These are phyloP conservation scores for Mycosphaerelloides madeirae DNA, from an alignment of 2,329 filamentous ascomycete genomes.

Conservation along the genomic window DNA sequence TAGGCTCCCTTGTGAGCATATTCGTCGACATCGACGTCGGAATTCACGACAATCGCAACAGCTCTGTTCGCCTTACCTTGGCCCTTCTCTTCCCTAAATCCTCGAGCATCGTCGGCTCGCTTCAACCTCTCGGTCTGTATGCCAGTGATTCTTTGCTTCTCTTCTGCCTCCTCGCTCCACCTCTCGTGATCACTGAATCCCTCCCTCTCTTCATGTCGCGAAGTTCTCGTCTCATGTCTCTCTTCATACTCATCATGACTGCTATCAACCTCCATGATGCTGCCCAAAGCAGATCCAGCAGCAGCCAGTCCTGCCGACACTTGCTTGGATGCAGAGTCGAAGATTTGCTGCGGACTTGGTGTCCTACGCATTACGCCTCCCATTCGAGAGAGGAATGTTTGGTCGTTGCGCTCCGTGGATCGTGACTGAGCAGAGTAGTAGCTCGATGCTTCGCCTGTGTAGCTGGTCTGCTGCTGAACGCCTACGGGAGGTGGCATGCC, in stretches of 20 bases:
- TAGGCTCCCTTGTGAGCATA: conserved; percentile 54
- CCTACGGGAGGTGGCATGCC: conserved; percentile 24
- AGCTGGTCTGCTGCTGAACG: conserved; percentile 13
- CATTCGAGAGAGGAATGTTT: conserved; percentile 51
- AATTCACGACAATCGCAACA: conserved; percentile 84
- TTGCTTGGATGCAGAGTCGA: conserved; percentile 75
- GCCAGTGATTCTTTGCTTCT: conserved; percentile 42
- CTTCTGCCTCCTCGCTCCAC: conserved; percentile 86
- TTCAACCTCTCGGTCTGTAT: conserved; percentile 24
- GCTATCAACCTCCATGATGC: conserved; percentile 78
- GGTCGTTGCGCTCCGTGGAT: conserved; percentile 15
- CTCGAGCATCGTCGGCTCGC: conserved; percentile 18
- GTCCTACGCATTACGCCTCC: conserved; percentile 76
- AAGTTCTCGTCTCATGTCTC: conserved; percentile 14
- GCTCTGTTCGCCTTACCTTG: conserved; percentile 52
- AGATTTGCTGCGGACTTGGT: conserved; percentile 81
- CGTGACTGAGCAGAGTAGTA: conserved; percentile 21
- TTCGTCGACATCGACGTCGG: conserved; percentile 59
- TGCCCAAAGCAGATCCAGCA: conserved; percentile 75
- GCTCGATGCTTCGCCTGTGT: conserved; percentile 26
- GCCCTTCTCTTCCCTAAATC: conserved; percentile 15
- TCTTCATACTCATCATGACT: conserved; percentile 53
- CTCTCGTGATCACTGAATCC: conserved; percentile 67
- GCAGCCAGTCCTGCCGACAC: conserved; percentile 78
- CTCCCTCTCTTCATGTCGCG: conserved; percentile 23